These are phyloP conservation scores for Penicillium sp. DNA, from an alignment of 2,329 filamentous ascomycete genomes.

Conservation along the genomic window DNA sequence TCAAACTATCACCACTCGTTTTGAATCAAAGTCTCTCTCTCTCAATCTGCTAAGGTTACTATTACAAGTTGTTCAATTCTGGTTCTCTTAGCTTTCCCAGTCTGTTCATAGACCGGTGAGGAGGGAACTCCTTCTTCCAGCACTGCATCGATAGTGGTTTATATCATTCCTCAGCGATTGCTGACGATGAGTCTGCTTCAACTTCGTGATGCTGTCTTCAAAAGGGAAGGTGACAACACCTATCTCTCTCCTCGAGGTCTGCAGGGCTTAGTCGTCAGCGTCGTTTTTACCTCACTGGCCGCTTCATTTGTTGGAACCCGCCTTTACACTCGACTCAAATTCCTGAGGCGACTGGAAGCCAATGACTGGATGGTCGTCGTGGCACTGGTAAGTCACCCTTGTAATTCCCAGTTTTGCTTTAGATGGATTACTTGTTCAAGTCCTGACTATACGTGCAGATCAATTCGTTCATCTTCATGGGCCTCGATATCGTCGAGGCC, in stretches of 20 bases:
- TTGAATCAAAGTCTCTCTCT: not conserved
- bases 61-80: not conserved
- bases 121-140: not conserved
- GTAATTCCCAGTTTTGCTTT: too few species aligned
- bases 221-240: slow-evolving; percentile 15
- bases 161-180: not conserved
- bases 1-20: not conserved
- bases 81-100: not conserved
- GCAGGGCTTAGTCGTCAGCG: slow-evolving; percentile 30
- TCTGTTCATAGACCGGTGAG: not conserved
- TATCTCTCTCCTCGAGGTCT: slow-evolving; percentile 30
- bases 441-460: slow-evolving; percentile 18
- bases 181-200: slow-evolving; percentile 21
- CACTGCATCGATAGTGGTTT: not conserved
- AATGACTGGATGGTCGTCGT: slow-evolving; percentile 42
- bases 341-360: slow-evolving; percentile 36
- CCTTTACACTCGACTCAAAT: slow-evolving; percentile 34
- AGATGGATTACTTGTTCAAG: too few species aligned
- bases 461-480: slow-evolving; percentile 39
- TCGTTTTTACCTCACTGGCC: slow-evolving; percentile 36
- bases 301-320: slow-evolving; percentile 32
- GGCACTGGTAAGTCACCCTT: slow-evolving; percentile 28
- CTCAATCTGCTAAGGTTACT: not conserved
- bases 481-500: slow-evolving; percentile 35
- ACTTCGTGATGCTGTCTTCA: slow-evolving; percentile 20